Evolutionary conservation across 2,329 filamentous ascomycete species (phyloP), one percentile per base, ranked within the genome.

Genomic region (Nemania sp.): DNA sequence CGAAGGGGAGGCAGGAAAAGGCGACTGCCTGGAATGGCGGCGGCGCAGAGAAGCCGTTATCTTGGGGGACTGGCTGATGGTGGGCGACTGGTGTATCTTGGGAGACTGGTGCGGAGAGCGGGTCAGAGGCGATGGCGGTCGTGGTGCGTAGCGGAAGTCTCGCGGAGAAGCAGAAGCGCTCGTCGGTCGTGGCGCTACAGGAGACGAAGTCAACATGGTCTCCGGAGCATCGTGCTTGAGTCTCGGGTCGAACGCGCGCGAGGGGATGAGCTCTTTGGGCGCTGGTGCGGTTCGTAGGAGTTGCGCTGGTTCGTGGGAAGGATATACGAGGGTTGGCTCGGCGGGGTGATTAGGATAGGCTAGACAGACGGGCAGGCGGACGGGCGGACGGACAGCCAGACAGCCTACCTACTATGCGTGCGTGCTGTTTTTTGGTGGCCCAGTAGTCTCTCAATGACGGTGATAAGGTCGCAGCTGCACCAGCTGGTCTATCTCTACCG

Each of bases 131-230:
- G 62, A 59, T 15, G 51, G 48, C 21, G 60, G 60, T 2, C 49
- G 54, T 68, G 81, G 75, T 68, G 78, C 78, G 79, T 81, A 81
- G 70, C 80, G 79, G 72, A 80, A 77, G 68, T 76, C 75, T 68
- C 70, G 75, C 63, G 82, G 81, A 52, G 83, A 84, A 37, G 60
- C 47, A 54, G 60, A 65, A 71, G 80, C 78, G 78, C 79, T 83
- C 76, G 80, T 77, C 68, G 81, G 77, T 71, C 75, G 75, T 72
- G 80, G 72, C 70, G 81, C 76, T 67, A 81, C 76, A 63, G 82
- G 82, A 70, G 83, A 85, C 72, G 81, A 83, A 74, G 82, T 83
- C 80, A 85, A 80, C 83, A 86, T 86, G 79, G 75, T 83, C 77
- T 75, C 75, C 75, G 75, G 74, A 75, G 76, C 80, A 80, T 82